Conservation (phyloP, 345 rosid genomes). For the Boechera stricta region DNA sequence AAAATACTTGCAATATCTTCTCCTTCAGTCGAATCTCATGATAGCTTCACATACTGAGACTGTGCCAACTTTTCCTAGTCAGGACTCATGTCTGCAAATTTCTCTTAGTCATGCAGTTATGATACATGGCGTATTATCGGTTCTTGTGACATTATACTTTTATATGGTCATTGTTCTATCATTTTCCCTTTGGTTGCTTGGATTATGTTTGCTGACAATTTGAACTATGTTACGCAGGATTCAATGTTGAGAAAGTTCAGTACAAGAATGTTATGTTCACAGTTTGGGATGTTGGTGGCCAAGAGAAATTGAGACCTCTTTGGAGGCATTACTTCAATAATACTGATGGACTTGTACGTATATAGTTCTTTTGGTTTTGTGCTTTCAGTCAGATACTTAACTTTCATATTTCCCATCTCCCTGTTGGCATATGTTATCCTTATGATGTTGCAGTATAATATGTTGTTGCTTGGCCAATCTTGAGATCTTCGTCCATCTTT, state of each 20-base stretch:
- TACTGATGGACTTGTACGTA: constrained; percentile 93
- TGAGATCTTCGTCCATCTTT: constrained; percentile 14
- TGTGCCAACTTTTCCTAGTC: neutral
- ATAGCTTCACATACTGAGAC: neutral
- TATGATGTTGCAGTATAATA: constrained; percentile 9
- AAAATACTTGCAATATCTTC: neutral
- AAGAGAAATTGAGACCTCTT: constrained; percentile 95
- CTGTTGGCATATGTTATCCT: constrained; percentile 13
- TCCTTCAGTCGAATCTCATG: neutral
- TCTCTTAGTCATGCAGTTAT: constrained; percentile 1
- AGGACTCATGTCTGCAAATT: neutral
- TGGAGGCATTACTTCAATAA: constrained; percentile 99
- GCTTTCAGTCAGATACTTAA: constrained; percentile 1
- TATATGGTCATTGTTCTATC: neutral
- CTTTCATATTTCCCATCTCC: neutral
- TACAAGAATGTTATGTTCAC: constrained; percentile 98
- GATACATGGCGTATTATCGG: constrained; percentile 2
- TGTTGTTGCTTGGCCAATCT: constrained; percentile 14
- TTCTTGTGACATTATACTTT: constrained; percentile 8
- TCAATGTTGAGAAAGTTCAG: constrained; percentile 99
- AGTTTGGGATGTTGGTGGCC: constrained; percentile 99
- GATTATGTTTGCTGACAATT: neutral
- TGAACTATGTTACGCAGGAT: constrained; percentile 57
- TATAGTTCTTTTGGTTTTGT: neutral
- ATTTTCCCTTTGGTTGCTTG: constrained; percentile 9